phyloP scores from a whole-genome alignment of 208 protist genomes.

The Crithidia bombi region DNA sequence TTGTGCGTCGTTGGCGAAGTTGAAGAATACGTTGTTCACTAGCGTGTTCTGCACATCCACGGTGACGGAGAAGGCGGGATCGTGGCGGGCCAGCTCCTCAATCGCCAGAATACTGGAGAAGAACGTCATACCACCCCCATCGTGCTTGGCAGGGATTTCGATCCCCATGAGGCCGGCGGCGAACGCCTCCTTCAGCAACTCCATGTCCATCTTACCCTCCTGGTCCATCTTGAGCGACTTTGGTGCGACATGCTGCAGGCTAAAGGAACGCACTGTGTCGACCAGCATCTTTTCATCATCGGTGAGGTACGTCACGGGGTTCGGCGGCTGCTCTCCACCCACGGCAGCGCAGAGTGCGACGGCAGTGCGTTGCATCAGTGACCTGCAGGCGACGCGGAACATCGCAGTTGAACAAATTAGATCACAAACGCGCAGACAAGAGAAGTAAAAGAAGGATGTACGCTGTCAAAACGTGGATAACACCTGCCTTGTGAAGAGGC shows the following conservation, averaged over 20 bases:
- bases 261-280: slow-evolving; percentile 72
- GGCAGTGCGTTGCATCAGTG: slow-evolving; percentile 47
- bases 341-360: slow-evolving; percentile 23
- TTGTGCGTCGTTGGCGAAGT: slow-evolving; percentile 78
- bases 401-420: slow-evolving; percentile 21
- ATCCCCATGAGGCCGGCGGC: slow-evolving; percentile 87
- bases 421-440: too few species aligned
- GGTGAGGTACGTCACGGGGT: slow-evolving; percentile 49
- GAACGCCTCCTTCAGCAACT: slow-evolving; percentile 78
- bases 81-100: slow-evolving; percentile 88
- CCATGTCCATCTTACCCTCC: slow-evolving; percentile 60
- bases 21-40: slow-evolving; percentile 88
- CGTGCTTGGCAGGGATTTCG: slow-evolving; percentile 66
- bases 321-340: slow-evolving; percentile 23
- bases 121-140: slow-evolving; percentile 77
- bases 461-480: too few species aligned
- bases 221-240: slow-evolving; percentile 83
- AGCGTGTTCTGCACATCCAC: slow-evolving; percentile 94
- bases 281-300: slow-evolving; percentile 80
- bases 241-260: slow-evolving; percentile 65
- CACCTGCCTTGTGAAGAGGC: too few species aligned
- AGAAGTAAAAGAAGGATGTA: background rate
- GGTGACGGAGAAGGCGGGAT: slow-evolving; percentile 85
- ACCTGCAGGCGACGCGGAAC: slow-evolving; percentile 38
- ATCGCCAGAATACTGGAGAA: slow-evolving; percentile 83